Evolutionary conservation across 192 early-diverging fungal genomes (phyloP), one percentile per base, ranked within the genome.

Genomic region (Coemansia sp.): DNA sequence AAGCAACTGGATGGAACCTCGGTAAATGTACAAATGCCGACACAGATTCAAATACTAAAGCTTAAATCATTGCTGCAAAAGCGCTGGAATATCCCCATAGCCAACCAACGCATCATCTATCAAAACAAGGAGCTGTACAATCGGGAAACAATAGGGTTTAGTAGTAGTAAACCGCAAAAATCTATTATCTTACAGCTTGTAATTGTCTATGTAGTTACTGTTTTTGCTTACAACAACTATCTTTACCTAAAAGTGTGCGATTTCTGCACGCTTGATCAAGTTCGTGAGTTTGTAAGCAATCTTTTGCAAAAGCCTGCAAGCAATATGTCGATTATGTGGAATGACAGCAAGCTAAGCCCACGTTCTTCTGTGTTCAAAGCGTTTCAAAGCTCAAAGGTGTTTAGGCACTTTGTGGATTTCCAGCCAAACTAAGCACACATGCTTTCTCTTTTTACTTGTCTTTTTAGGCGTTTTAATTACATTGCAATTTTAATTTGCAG

Each of bases 101-200:
- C 8, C 7, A 36, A 58, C 13, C 56, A 58, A 41, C 37, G 37
- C 11, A 40, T 58, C 8, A n/a, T 58, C 22, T 21, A 58, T 21
- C 36, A 58, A 40, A 41, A 40, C 56, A 58, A 58, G 12, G 56
- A 58, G 16, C 37, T 58, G 8, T 36, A 58, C 9, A 36, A 58
- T 37, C 5, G n/a, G 6, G 56, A 58, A 41, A 40, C 56, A n/a
- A 58, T 58, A 22, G 56, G 56, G 22, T 58, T 46, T 46, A 46
- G 22, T 15, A 41, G 15, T 37, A 58, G 36, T 15, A 9, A 18
- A 15, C 56, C 8, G 16, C 36, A 21, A 9, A 58, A 58, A 18
- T 3, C 5, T 15, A 41, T 58, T 16, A 12, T 40, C 6, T 12
- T 58, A 13, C 56, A 7, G 16, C 16, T 58, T 16, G 56, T 58